Base-by-base conservation (phyloP, 331 rosid species). In the Acacia concinna region DNA sequence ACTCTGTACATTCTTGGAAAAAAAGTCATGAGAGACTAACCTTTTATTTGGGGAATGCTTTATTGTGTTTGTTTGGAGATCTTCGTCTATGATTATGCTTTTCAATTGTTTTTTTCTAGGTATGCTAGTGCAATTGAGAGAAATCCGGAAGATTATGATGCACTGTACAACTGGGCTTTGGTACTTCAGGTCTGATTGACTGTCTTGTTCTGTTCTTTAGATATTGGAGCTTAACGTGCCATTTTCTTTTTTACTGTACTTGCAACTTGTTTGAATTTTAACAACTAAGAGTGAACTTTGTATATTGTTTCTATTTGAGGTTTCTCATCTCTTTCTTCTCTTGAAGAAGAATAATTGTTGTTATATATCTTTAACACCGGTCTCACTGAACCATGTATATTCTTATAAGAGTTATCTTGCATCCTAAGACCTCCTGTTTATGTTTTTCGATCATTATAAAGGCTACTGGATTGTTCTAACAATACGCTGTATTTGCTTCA, bases 121-220 rank as follows among this genome's bases (percentile, higher is more conserved):
- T 96, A 96, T 88, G 99, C 98, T 70, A 83, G 90, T 85, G 92
- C 98, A 56, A 90, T 93, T 83, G 98, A 91, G 88, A 91, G 97
- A 88, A 91, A 93, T 52, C 92, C 94, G 46, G 92, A 86, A 21
- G 99, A 96, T 87, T 92, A 91, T 82, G 99, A 96, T 79, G 98
- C 99, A 8, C 89, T 96, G 5, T 96, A 96, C 89, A 96, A 93
- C 72, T 96, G 99, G 97, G 99, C 98, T 8, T 85, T 96, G 89
- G 98, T 96, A 15, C 99, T 93, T 79, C 99, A 96, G 99, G 98
- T 96, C 63, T 68, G 91, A 70, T 67, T 79, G 71, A 64, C 41
- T 78, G 34, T 78, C 84, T 84, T 18, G 47, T 79, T 75, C 67
- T 31, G 35, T 76, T 65, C 35, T 35, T 62, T n/a, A 38, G 23